These are phyloP conservation scores for Suillus alpinus DNA, from an alignment of 768 basidiomycete genomes.

Conservation along the genomic window DNA sequence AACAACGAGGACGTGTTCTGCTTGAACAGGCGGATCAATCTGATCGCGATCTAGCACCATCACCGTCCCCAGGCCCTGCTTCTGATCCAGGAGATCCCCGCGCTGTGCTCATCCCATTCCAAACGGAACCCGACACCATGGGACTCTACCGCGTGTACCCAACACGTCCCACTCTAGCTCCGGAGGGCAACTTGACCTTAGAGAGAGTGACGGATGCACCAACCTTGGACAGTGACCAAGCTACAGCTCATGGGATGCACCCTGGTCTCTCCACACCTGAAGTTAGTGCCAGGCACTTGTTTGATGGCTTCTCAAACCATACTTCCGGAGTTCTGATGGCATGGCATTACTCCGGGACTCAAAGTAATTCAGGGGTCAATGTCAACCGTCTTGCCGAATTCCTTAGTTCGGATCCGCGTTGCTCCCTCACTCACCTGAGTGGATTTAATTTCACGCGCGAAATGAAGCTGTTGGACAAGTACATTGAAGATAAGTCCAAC, in stretches of 20 bases:
- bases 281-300: neutral
- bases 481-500: conserved; percentile 8
- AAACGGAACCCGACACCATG: neutral
- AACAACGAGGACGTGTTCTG: neutral
- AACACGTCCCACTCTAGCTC: neutral
- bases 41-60: neutral
- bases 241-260: neutral
- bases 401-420: neutral
- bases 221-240: neutral
- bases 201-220: conserved; percentile 3
- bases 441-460: conserved; percentile 23
- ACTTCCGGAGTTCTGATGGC: neutral
- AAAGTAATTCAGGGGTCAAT: conserved; percentile 14
- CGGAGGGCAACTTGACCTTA: neutral
- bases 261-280: neutral
- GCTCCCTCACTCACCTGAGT: neutral
- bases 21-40: neutral
- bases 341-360: conserved; percentile 6
- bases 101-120: neutral
- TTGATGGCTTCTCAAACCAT: conserved; percentile 20
- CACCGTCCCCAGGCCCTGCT: neutral
- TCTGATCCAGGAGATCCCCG: neutral
- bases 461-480: conserved; percentile 7
- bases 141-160: conserved; percentile 1
- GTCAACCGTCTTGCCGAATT: neutral